phyloP scores from a whole-genome alignment of 2,329 filamentous ascomycete species.

The Neofusicoccum laricinum region DNA sequence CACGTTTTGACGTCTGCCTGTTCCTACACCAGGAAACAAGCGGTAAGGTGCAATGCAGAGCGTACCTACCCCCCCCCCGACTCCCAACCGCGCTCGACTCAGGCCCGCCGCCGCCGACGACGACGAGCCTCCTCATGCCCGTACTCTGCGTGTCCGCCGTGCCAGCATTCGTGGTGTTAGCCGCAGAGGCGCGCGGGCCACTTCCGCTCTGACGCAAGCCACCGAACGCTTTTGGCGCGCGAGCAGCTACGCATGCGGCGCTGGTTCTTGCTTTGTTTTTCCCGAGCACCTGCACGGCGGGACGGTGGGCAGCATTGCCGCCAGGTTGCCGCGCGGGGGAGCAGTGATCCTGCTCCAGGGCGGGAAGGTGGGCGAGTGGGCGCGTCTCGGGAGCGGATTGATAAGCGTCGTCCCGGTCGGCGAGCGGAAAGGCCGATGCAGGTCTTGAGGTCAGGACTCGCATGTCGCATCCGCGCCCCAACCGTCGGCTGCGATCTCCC shows the following conservation, averaged over 20 bases:
- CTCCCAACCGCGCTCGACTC: background rate
- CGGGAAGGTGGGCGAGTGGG: constrained; percentile 8
- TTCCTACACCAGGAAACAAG: background rate
- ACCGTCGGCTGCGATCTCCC: background rate
- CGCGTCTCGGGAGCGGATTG: background rate
- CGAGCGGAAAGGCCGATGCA: background rate
- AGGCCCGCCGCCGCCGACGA: background rate
- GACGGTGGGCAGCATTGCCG: too few species aligned
- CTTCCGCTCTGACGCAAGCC: background rate
- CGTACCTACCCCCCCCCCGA: background rate
- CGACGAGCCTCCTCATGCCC: too few species aligned
- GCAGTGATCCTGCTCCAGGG: too few species aligned
- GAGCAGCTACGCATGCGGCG: background rate
- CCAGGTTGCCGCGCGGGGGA: too few species aligned
- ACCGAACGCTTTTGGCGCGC: background rate
- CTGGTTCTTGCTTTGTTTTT: background rate
- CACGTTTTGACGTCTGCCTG: background rate
- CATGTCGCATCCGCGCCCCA: background rate
- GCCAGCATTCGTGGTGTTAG: background rate
- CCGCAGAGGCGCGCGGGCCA: background rate
- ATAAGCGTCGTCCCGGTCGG: background rate
- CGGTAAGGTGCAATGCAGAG: background rate
- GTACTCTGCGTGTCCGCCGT: too few species aligned
- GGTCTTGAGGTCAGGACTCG: constrained; percentile 9
- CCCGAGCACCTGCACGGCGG: background rate